Conservation (phyloP, 352 stramenopile genomes). For the Blastocystis sp. region DNA sequence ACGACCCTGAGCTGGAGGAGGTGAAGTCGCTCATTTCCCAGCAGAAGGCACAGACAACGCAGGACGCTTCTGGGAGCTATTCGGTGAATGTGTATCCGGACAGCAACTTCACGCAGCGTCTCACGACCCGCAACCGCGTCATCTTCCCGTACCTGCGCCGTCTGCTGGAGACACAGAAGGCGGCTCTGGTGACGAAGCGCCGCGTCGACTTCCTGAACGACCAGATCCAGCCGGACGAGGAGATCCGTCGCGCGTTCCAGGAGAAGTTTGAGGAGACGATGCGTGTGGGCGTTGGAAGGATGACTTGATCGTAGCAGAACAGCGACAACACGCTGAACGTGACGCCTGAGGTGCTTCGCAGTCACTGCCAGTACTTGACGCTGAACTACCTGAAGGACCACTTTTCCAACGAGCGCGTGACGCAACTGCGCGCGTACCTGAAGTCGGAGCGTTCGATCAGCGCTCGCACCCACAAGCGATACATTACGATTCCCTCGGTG, state of each 20-base stretch:
- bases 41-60: not conserved
- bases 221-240: slow-evolving; percentile 19
- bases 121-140: slow-evolving; percentile 34
- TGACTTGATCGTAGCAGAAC: not conserved
- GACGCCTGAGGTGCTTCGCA: not conserved
- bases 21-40: not conserved
- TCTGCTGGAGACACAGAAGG: slow-evolving; percentile 47
- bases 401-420: slow-evolving; percentile 6
- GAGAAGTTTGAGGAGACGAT: slow-evolving; percentile 27
- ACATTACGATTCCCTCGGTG: slow-evolving; percentile 19
- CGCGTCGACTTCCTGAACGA: slow-evolving; percentile 41
- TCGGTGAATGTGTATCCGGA: not conserved
- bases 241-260: slow-evolving; percentile 15
- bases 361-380: slow-evolving; percentile 7
- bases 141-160: slow-evolving; percentile 46
- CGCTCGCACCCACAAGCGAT: slow-evolving; percentile 32
- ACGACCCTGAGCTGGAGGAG: slow-evolving; percentile 32
- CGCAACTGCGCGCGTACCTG: not conserved
- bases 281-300: not conserved
- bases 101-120: not conserved
- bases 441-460: slow-evolving; percentile 32
- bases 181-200: slow-evolving; percentile 31
- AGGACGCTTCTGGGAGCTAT: not conserved
- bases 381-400: slow-evolving; percentile 39
- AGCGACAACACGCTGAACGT: not conserved